Base-by-base conservation (phyloP, 768 basidiomycete genomes). In the Leccinellum rugosiceps region DNA sequence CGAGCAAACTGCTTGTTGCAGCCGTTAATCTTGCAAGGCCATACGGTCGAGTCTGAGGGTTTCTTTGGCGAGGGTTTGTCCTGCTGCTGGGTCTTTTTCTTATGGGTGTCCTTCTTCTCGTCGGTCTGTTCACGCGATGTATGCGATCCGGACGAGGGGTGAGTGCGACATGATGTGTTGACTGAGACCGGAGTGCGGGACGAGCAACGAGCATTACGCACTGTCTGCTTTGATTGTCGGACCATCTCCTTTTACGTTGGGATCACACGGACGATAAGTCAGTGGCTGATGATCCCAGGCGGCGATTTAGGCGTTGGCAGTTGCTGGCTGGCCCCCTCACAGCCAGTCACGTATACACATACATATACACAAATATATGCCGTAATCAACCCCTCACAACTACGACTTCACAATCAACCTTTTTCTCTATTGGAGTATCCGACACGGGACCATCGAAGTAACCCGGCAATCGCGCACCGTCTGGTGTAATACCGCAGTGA, bases 1-100 rank as follows among this genome's bases (percentile, higher is more conserved):
- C 89, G 80, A 47, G 87, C 88, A 67, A 91, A 91, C 68, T 88
- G 83, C 72, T 90, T 91, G 74, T 83, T 84, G 74, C 89, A 91
- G 30, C 87, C 89, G 66, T 85, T 82, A 68, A 91, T 90, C 70
- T 83, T 84, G 77, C 89, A 91, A 7, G 89, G 87, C 89, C 89
- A 91, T 48, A 84, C 68, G 7, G 82, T 80, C 3, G 83, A 76
- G 59, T 78, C 77, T 3, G 72, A 64, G 15, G 72, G 63, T 60
- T 82, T 83, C 77, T 83, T 84, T 69, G 77, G 77, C 4, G 72
- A 62, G 60, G 79, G 78, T 74, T 81, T 83, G 71, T 78, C 80
- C 23, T 60, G 64, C 7, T 63, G 63, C 2, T 70, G 58, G 8
- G 69, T 57, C 65, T 69, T 74, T 66, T 77, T 79, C 67, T 74